Conservation (phyloP, 1,139 yeast species). For the Pichia sp. region DNA sequence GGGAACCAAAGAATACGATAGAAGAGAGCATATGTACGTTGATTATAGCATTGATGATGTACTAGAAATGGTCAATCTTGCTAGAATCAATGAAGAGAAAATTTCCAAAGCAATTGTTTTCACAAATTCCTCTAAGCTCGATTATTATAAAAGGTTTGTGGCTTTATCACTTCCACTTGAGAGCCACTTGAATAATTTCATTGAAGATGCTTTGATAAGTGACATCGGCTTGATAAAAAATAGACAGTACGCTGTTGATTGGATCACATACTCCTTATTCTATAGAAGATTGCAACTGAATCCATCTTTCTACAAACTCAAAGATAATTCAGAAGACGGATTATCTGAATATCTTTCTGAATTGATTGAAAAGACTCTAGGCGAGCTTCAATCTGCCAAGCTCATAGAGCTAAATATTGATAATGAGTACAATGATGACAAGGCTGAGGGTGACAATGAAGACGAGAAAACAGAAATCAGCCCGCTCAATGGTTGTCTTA, state of each 20-base stretch:
- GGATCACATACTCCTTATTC: constrained; percentile 81
- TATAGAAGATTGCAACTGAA: constrained; percentile 75
- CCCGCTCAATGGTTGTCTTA: constrained; percentile 67
- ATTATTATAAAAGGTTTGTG: constrained; percentile 68
- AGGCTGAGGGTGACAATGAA: constrained; percentile 30
- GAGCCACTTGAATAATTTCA: constrained; percentile 54
- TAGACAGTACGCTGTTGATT: constrained; percentile 85
- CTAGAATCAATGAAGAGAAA: constrained; percentile 34
- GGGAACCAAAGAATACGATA: constrained; percentile 73
- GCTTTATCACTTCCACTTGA: constrained; percentile 79
- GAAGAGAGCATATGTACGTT: constrained; percentile 62
- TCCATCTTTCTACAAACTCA: constrained; percentile 83
- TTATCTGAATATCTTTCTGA: constrained; percentile 81
- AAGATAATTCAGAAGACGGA: constrained; percentile 59
- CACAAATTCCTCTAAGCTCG: constrained; percentile 52
- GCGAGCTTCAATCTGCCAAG: constrained; percentile 57
- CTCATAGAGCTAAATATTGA: constrained; percentile 55
- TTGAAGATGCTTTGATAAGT: constrained; percentile 64
- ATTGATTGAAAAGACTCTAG: constrained; percentile 67
- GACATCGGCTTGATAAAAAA: constrained; percentile 67
- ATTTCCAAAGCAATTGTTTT: constrained; percentile 47
- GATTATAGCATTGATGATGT: constrained; percentile 66
- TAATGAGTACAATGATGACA: constrained; percentile 35
- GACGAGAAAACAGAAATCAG: constrained; percentile 44
- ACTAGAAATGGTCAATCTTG: constrained; percentile 70